These are phyloP conservation scores for Cornus florida DNA, from an alignment of 148 eudicot genomes.

Conservation along the genomic window DNA sequence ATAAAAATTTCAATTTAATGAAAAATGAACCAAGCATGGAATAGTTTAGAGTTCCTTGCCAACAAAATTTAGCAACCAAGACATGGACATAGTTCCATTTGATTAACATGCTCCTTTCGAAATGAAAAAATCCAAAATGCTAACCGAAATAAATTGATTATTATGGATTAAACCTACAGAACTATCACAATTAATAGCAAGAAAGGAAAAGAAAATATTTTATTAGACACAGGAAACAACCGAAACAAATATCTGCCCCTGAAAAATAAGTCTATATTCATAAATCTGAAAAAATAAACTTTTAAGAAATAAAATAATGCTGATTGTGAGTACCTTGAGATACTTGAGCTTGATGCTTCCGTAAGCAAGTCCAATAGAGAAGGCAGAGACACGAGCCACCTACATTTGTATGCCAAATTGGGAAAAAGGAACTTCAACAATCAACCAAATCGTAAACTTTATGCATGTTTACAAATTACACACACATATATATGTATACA, in stretches of 20 bases:
- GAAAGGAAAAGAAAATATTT: no score
- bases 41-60: background rate
- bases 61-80: background rate
- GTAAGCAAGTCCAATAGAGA: slow-evolving; percentile 56
- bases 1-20: background rate
- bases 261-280: no score
- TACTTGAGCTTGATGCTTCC: slow-evolving; percentile 63
- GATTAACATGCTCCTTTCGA: background rate
- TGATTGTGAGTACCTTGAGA: slow-evolving; percentile 43
- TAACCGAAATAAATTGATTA: no score
- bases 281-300: background rate
- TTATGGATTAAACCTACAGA: no score
- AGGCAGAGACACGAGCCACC: slow-evolving; percentile 68
- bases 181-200: background rate
- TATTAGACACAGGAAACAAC: no score
- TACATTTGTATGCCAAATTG: background rate
- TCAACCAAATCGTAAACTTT: background rate
- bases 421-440: background rate
- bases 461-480: background rate
- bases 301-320: background rate
- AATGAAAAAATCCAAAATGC: background rate
- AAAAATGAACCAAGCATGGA: background rate
- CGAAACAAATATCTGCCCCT: no score
- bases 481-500: background rate
- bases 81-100: background rate